Base-by-base conservation (phyloP, 345 rosid species). In the Hevea brasiliensis region DNA sequence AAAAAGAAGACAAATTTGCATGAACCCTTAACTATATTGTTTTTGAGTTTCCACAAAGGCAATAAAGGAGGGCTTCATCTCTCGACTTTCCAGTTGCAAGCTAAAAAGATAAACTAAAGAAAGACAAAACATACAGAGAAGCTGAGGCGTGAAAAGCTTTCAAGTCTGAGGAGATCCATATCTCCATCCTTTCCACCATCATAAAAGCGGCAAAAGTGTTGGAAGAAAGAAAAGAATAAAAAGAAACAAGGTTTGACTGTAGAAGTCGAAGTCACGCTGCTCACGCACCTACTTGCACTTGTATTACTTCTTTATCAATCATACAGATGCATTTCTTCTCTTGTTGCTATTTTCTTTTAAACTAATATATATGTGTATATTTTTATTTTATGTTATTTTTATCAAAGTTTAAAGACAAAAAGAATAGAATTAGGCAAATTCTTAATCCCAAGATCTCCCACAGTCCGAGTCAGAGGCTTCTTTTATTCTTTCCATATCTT, bases 401-500 rank as follows among this genome's bases (percentile, higher is more conserved):
- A 76, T 84, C 76, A 64, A 83, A 73, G 70, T 79, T 83, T 85
- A 83, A 61, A 82, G 88, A 83, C 87, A 85, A 85, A 87, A 84
- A 82, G 85, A 81, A 81, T 74, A 87, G 82, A 82, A 86, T 81
- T 72, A 77, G 78, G 77, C 61, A 71, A 78, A 78, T 81, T 87
- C 86, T 88, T 85, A 81, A 75, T 81, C 87, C 87, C 88, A 78
- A 89, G 86, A 85, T 85, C 87, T 82, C 73, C 56, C 61, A 41
- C 79, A 81, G 87, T 81, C 84, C 78, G 83, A 81, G 79, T 83
- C 88, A 78, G 87, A 74, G 71, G 74, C 74, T 67, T 68, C 32
- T 72, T 64, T 82, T 75, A 37, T 61, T 72, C 62, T 71, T 63
- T 61, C 35, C 73, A 54, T 64, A 37, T 63, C 29, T 41, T 32